phyloP scores from a whole-genome alignment of 441 rosid species.

The Theobroma grandiflorum region DNA sequence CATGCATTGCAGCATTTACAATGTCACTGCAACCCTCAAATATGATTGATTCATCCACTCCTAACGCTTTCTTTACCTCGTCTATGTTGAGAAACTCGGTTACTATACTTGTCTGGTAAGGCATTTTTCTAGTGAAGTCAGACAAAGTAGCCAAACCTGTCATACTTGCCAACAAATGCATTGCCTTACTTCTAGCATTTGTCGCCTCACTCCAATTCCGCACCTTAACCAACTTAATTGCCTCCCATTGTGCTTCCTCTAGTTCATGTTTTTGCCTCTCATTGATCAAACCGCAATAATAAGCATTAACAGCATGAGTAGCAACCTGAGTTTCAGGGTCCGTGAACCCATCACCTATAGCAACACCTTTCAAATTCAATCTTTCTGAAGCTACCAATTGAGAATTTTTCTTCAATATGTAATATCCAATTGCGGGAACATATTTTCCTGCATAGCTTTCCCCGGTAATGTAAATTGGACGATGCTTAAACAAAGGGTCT shows the following conservation, averaged over 20 bases:
- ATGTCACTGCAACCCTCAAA: slow-evolving; percentile 58
- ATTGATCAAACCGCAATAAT: slow-evolving; percentile 71
- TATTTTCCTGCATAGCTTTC: slow-evolving; percentile 95
- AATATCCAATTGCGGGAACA: slow-evolving; percentile 75
- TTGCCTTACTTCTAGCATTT: slow-evolving; percentile 49
- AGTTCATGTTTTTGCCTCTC: slow-evolving; percentile 65
- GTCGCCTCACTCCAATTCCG: slow-evolving; percentile 72
- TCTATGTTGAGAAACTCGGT: slow-evolving; percentile 41
- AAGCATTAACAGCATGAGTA: slow-evolving; percentile 69
- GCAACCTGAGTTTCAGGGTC: slow-evolving; percentile 71
- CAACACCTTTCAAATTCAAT: slow-evolving; percentile 70
- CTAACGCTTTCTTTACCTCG: slow-evolving; percentile 52
- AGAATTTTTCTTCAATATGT: slow-evolving; percentile 58
- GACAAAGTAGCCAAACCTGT: slow-evolving; percentile 77
- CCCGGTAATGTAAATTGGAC: slow-evolving; percentile 73
- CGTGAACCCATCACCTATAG: slow-evolving; percentile 85
- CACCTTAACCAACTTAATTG: slow-evolving; percentile 44
- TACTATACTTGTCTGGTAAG: slow-evolving; percentile 54
- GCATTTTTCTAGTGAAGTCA: slow-evolving; percentile 52
- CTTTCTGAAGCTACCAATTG: slow-evolving; percentile 34
- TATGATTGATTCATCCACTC: slow-evolving; percentile 54
- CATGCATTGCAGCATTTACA: slow-evolving; percentile 50
- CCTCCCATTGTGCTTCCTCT: slow-evolving; percentile 58
- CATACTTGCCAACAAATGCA: slow-evolving; percentile 55
- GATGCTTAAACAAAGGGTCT: slow-evolving; percentile 50